Evolutionary conservation across 2,329 filamentous ascomycete species (phyloP), one percentile per base, ranked within the genome.

Genomic region (Neofusicoccum laricinum): DNA sequence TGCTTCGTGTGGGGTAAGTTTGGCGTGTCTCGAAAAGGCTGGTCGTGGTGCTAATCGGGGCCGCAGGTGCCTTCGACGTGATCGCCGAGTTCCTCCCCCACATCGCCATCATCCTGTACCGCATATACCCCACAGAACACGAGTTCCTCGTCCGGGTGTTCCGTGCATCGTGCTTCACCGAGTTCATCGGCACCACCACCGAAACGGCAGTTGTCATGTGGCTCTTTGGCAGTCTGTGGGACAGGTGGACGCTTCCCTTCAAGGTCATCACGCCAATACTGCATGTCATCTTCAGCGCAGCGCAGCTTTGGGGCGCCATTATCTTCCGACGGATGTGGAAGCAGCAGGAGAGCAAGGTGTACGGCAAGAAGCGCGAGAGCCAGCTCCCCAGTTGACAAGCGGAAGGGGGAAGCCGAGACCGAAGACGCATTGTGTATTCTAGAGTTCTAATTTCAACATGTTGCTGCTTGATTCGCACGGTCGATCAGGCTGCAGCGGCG

Each of bases 31-130:
- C 10, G 8, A 4, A 1, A 2, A 10, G 7, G 5, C 5, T 25
- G 12, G 7, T 30, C 7, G 3, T 12, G 17, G 7, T 25, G 10
- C 40, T 63, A 5, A 67, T 19, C 3, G 8, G 34, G 15, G 7
- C 4, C 36, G 34, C 45, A 81, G 80, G 80, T 21, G 77, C 78
- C 14, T 82, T 82, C 66, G 79, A 82, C 64, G 77, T 80, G 11
- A 67, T 81, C 11, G 79, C 78, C 19, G 80, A 82, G 67, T 78
- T 81, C 65, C 77, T 80, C 67, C 80, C 80, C 0, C 80, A 82
- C 32, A 64, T 81, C 15, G 76, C 79, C 17, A 80, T 82, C 59
- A 78, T 82, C 40, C 71, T 81, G 3, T 81, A 82, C 67, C 78
- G 80, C 6, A 65, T 79, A 1, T 76, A 76, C 64, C 76, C 77